phyloP scores from a whole-genome alignment of 192 early-diverging fungal species.

The Coemansia umbellata region DNA sequence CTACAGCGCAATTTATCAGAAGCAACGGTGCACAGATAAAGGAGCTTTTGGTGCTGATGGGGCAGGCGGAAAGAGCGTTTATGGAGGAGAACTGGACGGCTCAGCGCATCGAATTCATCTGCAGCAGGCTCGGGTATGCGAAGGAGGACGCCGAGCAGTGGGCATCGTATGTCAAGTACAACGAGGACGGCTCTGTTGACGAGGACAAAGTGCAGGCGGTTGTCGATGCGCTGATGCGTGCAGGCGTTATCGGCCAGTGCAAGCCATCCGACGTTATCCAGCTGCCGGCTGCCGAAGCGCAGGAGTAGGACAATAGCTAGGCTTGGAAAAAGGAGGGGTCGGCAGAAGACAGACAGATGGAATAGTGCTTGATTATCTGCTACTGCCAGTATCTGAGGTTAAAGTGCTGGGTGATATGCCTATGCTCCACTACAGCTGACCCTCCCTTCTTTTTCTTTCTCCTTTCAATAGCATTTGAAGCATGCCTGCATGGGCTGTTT shows the following conservation, averaged over 20 bases:
- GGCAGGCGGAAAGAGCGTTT: constrained; percentile 1
- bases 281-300: constrained; percentile 1
- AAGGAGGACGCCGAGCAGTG: constrained; percentile 19
- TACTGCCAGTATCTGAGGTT: no score
- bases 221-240: constrained; percentile 12
- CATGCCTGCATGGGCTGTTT: no score
- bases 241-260: constrained; percentile 15
- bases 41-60: constrained; percentile 4
- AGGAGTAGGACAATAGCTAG: no score
- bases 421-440: background rate
- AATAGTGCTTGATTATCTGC: no score
- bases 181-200: constrained; percentile 18
- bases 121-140: constrained; percentile 23
- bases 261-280: constrained; percentile 11
- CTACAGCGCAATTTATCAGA: constrained; percentile 25
- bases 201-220: constrained; percentile 7
- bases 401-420: no score
- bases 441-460: background rate
- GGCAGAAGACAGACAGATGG: no score
- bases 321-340: no score
- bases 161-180: constrained; percentile 35
- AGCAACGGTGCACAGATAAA: constrained; percentile 2
- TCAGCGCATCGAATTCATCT: constrained; percentile 16
- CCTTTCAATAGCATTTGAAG: no score
- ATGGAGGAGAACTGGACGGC: constrained; percentile 3